These are phyloP conservation scores for Rhizodiscina lignyota DNA, from an alignment of 495 filamentous ascomycete genomes.

Conservation along the genomic window DNA sequence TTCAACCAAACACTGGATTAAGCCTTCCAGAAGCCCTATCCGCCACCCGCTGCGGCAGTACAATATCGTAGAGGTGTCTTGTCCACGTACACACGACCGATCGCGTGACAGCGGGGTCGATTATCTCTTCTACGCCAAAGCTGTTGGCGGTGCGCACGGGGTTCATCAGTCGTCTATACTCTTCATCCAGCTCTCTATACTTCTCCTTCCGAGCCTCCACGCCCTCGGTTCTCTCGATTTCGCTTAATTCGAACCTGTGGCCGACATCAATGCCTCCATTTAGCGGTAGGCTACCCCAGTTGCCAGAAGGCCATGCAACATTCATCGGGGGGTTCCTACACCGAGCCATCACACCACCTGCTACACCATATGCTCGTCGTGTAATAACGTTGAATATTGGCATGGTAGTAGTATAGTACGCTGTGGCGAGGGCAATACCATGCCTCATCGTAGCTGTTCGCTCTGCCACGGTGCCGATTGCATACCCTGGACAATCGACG, in stretches of 20 bases:
- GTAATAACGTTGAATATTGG: conserved; percentile 45
- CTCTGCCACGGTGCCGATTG: conserved; percentile 44
- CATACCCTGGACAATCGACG: conserved; percentile 43
- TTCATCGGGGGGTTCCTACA: conserved; percentile 40
- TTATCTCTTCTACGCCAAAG: conserved; percentile 47
- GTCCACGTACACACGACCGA: conserved; percentile 35
- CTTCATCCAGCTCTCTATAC: conserved; percentile 38
- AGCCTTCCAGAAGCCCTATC: conserved; percentile 34
- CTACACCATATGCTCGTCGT: conserved; percentile 40
- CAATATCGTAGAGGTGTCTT: conserved; percentile 32
- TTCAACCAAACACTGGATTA: conserved; percentile 16
- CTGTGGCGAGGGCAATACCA: conserved; percentile 39
- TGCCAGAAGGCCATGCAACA: conserved; percentile 44
- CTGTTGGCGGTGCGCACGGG: conserved; percentile 46
- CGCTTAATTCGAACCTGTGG: conserved; percentile 38
- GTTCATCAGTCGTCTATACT: conserved; percentile 44
- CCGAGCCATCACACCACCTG: conserved; percentile 44
- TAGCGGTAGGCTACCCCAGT: conserved; percentile 42
- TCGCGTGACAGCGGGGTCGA: conserved; percentile 44
- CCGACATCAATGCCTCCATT: conserved; percentile 49
- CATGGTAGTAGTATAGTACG: conserved; percentile 41
- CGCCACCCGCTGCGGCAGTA: conserved; percentile 30
- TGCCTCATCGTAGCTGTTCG: conserved; percentile 45
- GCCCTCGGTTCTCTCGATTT: conserved; percentile 31
- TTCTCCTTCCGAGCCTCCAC: conserved; percentile 26